Evolutionary conservation across 2,329 filamentous ascomycete genomes (phyloP).

Genomic region (Nemania abortiva): DNA sequence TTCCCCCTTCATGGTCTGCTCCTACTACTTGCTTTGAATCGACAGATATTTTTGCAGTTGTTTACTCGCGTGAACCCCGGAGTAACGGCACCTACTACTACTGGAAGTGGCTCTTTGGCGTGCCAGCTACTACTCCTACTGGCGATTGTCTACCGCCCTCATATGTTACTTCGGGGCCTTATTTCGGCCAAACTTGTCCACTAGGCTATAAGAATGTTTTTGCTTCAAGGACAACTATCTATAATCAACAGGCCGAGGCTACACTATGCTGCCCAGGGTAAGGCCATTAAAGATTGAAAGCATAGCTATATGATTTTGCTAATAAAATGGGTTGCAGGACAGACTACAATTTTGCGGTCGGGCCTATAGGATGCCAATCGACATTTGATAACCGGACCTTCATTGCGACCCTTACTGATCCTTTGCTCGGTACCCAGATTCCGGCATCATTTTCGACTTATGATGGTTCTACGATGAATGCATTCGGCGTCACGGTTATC

Average conservation of each 20-base stretch:
- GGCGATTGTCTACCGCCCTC: slow-evolving; percentile 7
- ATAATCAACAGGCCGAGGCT: not conserved
- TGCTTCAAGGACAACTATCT: slow-evolving; percentile 5
- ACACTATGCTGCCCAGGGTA: slow-evolving; percentile 15
- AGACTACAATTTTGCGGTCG: not conserved
- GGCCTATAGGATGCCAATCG: slow-evolving; percentile 7
- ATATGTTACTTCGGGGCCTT: slow-evolving; percentile 4
- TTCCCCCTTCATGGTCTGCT: no score
- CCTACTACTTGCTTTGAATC: no score
- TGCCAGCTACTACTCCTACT: not conserved
- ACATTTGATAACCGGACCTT: not conserved
- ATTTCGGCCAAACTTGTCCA: slow-evolving; percentile 10
- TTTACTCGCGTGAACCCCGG: no score
- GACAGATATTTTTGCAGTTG: no score
- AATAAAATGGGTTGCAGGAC: not conserved
- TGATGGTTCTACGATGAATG: not conserved
- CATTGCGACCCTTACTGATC: slow-evolving; percentile 6
- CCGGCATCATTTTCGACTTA: not conserved
- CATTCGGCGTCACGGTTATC: slow-evolving; percentile 8
- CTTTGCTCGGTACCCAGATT: not conserved
- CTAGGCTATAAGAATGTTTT: slow-evolving; percentile 2
- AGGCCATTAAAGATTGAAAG: not conserved
- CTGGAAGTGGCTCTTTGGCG: not conserved
- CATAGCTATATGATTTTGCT: not conserved
- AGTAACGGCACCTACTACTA: no score